Evolutionary conservation across 1,284 basidiomycete genomes (phyloP), one percentile per base, ranked within the genome.

Genomic region (Trametes pubescens): DNA sequence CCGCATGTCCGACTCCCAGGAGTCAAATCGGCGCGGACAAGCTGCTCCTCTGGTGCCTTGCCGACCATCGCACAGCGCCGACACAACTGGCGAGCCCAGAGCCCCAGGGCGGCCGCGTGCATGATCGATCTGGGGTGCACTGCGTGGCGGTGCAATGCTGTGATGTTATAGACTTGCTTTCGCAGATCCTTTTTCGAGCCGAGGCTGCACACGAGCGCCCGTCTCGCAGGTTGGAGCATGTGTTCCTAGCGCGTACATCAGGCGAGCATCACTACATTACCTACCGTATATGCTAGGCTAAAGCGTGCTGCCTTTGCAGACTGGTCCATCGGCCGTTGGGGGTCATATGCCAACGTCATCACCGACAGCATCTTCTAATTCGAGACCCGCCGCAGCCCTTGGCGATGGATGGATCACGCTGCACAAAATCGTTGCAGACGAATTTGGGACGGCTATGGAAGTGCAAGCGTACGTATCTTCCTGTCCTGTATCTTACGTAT

Each of bases 71-170:
- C 29, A 16, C 24, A 22, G 9, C n/a, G n/a, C n/a, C n/a, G 44
- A n/a, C 48, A 24, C 24, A 9, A 10, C 48, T 32, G 26, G 48
- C 4, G 16, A 16, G 48, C 16, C 29, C 14, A 32, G 48, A 32
- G 48, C 26, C 14, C 16, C 18, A 29, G 24, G 48, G 14, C 48
- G 10, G 22, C 8, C 44, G 16, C 24, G 38, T 40, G 6, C 24
- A 26, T 24, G 22, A 22, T 7, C 44, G 21, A 14, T 18, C 38
- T 10, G 38, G 18, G 38, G 11, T 26, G 44, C 49, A 51, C 49
- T 24, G 49, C 49, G 49, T 51, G 49, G 49, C 49, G n/a, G 49
- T 51, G 49, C 49, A 51, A 32, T 9, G 29, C 29, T 18, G 49
- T 51, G 29, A 51, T 51, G 49, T 9, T 34, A 5, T n/a, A 7